Conservation (phyloP, 2,329 filamentous ascomycete species). For the Epichloe bromicola region DNA sequence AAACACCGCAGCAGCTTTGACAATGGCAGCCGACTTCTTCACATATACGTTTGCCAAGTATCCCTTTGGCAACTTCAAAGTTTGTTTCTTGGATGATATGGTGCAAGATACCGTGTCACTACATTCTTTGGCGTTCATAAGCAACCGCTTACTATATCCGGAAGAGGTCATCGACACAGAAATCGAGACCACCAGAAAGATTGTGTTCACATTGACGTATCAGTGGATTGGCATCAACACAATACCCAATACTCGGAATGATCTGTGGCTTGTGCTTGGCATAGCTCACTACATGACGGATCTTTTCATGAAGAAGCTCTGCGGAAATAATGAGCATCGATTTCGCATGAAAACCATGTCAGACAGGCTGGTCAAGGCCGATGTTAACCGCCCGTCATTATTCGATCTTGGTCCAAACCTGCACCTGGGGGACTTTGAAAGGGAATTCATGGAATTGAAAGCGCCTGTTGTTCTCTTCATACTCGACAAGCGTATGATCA, state of each 20-base stretch:
- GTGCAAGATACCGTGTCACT: conserved; percentile 60
- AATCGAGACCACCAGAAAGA: conserved; percentile 63
- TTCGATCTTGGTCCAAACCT: conserved; percentile 67
- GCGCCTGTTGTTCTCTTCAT: conserved; percentile 87
- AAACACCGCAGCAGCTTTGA: conserved; percentile 76
- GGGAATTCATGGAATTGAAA: conserved; percentile 84
- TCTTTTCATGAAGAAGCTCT: conserved; percentile 77
- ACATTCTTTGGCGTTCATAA: conserved; percentile 78
- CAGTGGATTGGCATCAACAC: conserved; percentile 95
- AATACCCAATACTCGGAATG: conserved; percentile 64
- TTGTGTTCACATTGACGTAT: conserved; percentile 74
- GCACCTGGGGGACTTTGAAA: conserved; percentile 69
- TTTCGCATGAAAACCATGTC: conserved; percentile 79
- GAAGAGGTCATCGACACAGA: conserved; percentile 77
- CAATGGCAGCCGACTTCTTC: conserved; percentile 81
- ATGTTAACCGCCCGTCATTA: conserved; percentile 71
- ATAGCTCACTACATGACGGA: conserved; percentile 94
- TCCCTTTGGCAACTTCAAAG: conserved; percentile 81
- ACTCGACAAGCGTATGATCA: conserved; percentile 78
- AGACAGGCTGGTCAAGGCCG: conserved; percentile 69
- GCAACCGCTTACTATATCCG: conserved; percentile 71
- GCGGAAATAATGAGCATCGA: conserved; percentile 88
- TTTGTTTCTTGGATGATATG: conserved; percentile 90
- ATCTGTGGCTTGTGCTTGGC: conserved; percentile 82
- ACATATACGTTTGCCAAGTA: conserved; percentile 81